Evolutionary conservation across 768 basidiomycete species (phyloP).

Genomic region (Pluteus cervinus): DNA sequence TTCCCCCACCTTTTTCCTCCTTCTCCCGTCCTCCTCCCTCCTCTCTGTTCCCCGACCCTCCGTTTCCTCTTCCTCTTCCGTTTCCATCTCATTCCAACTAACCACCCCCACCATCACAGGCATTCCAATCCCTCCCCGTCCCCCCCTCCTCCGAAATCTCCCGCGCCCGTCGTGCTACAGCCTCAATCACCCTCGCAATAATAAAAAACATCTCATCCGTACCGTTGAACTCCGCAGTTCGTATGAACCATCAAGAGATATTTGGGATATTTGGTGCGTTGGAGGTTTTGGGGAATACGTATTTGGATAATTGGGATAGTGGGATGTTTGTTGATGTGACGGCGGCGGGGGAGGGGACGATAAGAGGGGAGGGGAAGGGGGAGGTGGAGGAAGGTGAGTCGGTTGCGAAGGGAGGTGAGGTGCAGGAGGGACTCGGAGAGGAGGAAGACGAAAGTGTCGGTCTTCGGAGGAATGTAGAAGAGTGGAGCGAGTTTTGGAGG

Average conservation of each 20-base stretch:
- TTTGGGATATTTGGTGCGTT: conserved; percentile 19
- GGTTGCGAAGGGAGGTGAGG: too few relatives aligned
- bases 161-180: conserved; percentile 16
- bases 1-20: conserved; percentile 13
- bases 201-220: conserved; percentile 16
- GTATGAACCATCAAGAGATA: conserved; percentile 13
- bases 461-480: conserved; percentile 4
- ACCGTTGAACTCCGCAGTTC: conserved; percentile 12
- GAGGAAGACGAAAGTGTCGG: neutral
- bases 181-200: conserved; percentile 13
- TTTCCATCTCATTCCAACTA: neutral
- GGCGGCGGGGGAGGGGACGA: neutral
- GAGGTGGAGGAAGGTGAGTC: too few relatives aligned
- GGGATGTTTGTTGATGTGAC: too few relatives aligned
- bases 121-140: conserved; percentile 17
- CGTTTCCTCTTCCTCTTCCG: too few relatives aligned
- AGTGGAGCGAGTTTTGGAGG: conserved; percentile 18
- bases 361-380: too few relatives aligned
- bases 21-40: conserved; percentile 19
- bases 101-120: conserved; percentile 8
- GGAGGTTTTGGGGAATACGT: conserved; percentile 15
- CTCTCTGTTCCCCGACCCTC: conserved; percentile 13
- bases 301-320: conserved; percentile 9
- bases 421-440: neutral
- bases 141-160: conserved; percentile 19